phyloP scores from a whole-genome alignment of 371 early-diverging fungal genomes.

The Mucor irregularis region DNA sequence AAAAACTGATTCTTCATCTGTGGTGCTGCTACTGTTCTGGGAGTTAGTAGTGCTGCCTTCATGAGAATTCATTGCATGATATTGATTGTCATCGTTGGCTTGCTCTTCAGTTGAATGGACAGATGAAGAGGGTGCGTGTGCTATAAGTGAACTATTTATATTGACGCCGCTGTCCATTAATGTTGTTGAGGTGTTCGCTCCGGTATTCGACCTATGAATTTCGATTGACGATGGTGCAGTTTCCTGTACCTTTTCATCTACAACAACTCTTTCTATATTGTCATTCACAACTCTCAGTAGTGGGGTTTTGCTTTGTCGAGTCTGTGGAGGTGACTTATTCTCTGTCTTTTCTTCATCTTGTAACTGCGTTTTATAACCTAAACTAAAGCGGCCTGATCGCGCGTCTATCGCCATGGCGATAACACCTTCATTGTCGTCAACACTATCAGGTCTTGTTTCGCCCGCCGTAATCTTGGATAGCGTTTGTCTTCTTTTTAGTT shows the following conservation, averaged over 20 bases:
- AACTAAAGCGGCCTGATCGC: too few species aligned
- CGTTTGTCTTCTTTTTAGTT: slow-evolving; percentile 8
- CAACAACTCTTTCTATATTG: too few species aligned
- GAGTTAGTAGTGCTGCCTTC: neutral
- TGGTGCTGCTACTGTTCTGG: neutral
- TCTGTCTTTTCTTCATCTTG: too few species aligned
- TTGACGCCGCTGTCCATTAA: neutral
- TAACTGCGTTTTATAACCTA: too few species aligned
- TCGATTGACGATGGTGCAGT: too few species aligned
- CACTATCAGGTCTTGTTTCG: neutral
- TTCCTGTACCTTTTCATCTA: too few species aligned
- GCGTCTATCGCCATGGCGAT: too few species aligned
- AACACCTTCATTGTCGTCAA: neutral
- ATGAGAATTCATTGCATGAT: neutral
- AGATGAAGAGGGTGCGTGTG: neutral
- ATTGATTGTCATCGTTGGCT: neutral
- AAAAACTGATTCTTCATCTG: neutral
- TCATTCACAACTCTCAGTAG: too few species aligned
- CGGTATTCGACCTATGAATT: too few species aligned
- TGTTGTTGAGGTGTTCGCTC: too few species aligned
- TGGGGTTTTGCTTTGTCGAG: too few species aligned
- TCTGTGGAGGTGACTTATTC: too few species aligned
- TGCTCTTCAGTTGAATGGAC: neutral
- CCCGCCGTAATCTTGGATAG: slow-evolving; percentile 1
- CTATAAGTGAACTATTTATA: neutral